A percentile compares a stretch with the other conserved stretches of the same genome.
Evolutionary conservation across 179 eudicot species (phyloP).

Genomic region (Heliamphora pulchella): DNA sequence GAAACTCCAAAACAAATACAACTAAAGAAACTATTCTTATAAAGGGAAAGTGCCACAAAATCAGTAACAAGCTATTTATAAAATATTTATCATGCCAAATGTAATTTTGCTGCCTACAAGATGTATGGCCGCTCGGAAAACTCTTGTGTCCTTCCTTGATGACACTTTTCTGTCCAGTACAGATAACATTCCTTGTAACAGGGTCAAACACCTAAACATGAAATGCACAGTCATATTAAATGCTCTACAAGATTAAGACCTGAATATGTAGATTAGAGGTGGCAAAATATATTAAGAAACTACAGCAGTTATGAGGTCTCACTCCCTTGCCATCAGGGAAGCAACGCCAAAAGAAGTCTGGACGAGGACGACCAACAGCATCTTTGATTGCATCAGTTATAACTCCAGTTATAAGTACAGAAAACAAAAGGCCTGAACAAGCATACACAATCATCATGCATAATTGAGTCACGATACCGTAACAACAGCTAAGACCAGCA

Average conservation of each 20-base stretch:
- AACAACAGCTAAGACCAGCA: constrained; percentile 1
- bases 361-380: constrained; percentile 95
- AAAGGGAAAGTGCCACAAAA: not conserved
- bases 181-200: constrained; percentile 42
- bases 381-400: constrained; percentile 88
- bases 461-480: not conserved
- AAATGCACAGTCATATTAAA: not conserved
- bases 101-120: constrained; percentile 47
- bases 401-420: constrained; percentile 72
- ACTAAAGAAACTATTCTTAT: too few species aligned
- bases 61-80: not conserved
- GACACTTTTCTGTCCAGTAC: constrained; percentile 55
- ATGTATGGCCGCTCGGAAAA: constrained; percentile 88
- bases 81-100: not conserved
- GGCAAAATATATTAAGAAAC: constrained; percentile 13
- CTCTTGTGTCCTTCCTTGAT: constrained; percentile 89
- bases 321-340: constrained; percentile 84
- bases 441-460: constrained; percentile 1
- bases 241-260: not conserved
- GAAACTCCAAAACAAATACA: too few species aligned
- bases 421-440: constrained; percentile 64
- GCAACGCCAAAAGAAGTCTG: constrained; percentile 98
- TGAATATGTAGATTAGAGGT: not conserved
- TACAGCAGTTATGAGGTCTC: constrained; percentile 22
- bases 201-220: constrained; percentile 42